Percentiles rank a stretch among this genome's conserved stretches.
Evolutionary conservation across 2,329 filamentous ascomycete genomes (phyloP).

Genomic region (Neonectria sp.): DNA sequence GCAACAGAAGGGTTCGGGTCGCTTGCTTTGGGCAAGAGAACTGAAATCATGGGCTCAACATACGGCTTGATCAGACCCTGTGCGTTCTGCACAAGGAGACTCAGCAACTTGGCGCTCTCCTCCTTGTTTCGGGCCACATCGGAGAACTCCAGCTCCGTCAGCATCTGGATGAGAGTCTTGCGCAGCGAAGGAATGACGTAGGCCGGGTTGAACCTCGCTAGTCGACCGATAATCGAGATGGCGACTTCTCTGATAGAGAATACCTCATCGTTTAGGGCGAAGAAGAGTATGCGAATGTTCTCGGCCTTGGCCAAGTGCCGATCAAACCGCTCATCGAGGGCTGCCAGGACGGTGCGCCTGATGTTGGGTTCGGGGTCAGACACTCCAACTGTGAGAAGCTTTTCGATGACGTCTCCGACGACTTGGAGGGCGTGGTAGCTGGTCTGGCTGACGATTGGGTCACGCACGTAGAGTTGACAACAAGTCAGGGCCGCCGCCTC

Average conservation of each 20-base stretch:
- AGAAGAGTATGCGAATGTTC: conserved; percentile 95
- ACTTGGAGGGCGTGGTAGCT: conserved; percentile 97
- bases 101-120: conserved; percentile 94
- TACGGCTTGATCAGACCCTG: conserved; percentile 96
- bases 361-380: conserved; percentile 94
- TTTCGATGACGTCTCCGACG: conserved; percentile 97
- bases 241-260: conserved; percentile 95
- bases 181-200: conserved; percentile 97
- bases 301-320: conserved; percentile 97
- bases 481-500: conserved; percentile 97
- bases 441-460: conserved; percentile 98
- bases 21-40: conserved; percentile 92
- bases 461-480: conserved; percentile 96
- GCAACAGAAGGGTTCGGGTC: conserved; percentile 91
- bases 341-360: conserved; percentile 87
- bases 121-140: conserved; percentile 96
- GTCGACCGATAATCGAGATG: conserved; percentile 94
- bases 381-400: conserved; percentile 93
- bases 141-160: conserved; percentile 96
- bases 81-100: conserved; percentile 92
- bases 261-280: conserved; percentile 94
- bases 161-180: conserved; percentile 94
- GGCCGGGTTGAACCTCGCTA: conserved; percentile 92
- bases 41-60: conserved; percentile 95
- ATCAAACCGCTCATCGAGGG: conserved; percentile 94